Conservation (phyloP, 371 early-diverging fungal species). For the Blakeslea trispora region DNA sequence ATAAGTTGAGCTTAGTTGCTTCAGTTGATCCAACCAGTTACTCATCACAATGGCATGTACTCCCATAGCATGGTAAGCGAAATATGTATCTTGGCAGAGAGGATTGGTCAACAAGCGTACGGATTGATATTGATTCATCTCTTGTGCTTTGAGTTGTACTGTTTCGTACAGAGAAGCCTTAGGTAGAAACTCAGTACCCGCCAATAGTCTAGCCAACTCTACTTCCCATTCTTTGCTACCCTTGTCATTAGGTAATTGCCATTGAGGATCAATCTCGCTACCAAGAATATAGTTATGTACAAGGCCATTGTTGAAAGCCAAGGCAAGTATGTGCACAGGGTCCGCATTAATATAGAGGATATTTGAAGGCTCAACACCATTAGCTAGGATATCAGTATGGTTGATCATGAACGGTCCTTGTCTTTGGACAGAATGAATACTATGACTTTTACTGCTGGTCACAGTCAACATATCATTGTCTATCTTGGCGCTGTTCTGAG, state of each 20-base stretch:
- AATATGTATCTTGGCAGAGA: constrained; percentile 36
- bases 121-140: constrained; percentile 10
- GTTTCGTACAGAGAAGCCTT: constrained; percentile 38
- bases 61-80: constrained; percentile 42
- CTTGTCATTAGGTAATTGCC: constrained; percentile 31
- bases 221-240: constrained; percentile 25
- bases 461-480: constrained; percentile 24
- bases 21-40: constrained; percentile 29
- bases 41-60: constrained; percentile 32
- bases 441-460: constrained; percentile 11
- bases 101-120: constrained; percentile 33
- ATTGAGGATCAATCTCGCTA: constrained; percentile 39
- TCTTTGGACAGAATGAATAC: constrained; percentile 26
- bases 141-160: constrained; percentile 20
- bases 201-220: constrained; percentile 27
- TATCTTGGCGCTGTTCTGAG: neutral
- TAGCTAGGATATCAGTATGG: constrained; percentile 2
- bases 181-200: constrained; percentile 31
- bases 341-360: constrained; percentile 30
- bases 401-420: constrained; percentile 45
- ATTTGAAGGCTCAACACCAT: constrained; percentile 25
- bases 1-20: constrained; percentile 10
- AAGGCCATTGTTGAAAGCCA: constrained; percentile 37
- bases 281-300: constrained; percentile 37
- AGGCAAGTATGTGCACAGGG: constrained; percentile 26